A percentile compares a stretch with the other conserved stretches of the same genome.
phyloP scores from a whole-genome alignment of 176 grass and related monocot genomes.

The Carex scoparia region DNA sequence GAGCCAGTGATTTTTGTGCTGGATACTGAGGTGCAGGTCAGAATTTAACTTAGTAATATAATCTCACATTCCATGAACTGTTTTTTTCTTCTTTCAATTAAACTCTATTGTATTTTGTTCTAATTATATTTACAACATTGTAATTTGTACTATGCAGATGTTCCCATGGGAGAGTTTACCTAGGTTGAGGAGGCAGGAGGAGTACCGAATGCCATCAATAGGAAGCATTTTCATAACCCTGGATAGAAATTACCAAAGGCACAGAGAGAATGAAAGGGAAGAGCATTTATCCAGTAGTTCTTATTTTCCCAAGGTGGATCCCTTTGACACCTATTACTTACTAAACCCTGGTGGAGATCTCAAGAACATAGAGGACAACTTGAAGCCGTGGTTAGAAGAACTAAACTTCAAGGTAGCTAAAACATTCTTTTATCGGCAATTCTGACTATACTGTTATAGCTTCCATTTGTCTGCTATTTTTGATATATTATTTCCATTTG shows the following conservation, averaged over 20 bases:
- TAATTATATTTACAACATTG: too few species aligned
- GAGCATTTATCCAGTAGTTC: not conserved
- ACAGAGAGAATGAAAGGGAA: conserved; percentile 18
- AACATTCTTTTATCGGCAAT: not conserved
- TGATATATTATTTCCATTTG: not conserved
- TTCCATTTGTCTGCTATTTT: not conserved
- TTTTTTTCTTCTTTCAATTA: not conserved
- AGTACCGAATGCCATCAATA: conserved; percentile 87
- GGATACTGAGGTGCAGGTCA: conserved; percentile 73
- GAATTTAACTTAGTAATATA: not conserved
- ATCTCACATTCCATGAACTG: not conserved
- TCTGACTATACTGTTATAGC: not conserved
- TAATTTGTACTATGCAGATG: conserved; percentile 44
- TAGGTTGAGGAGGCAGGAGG: conserved; percentile 67
- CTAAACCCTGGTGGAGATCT: conserved; percentile 72
- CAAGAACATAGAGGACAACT: not conserved
- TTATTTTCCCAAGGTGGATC: conserved; percentile 58
- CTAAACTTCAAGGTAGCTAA: not conserved
- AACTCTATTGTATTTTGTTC: not conserved
- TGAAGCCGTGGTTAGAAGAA: conserved; percentile 3
- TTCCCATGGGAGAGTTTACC: conserved; percentile 91
- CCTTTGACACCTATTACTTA: conserved; percentile 60
- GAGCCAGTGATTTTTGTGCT: conserved; percentile 74
- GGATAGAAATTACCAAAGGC: conserved; percentile 32
- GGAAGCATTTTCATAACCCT: conserved; percentile 45